Base-by-base conservation (phyloP, 352 stramenopile species). In the Globisporangium cylindrosporum region DNA sequence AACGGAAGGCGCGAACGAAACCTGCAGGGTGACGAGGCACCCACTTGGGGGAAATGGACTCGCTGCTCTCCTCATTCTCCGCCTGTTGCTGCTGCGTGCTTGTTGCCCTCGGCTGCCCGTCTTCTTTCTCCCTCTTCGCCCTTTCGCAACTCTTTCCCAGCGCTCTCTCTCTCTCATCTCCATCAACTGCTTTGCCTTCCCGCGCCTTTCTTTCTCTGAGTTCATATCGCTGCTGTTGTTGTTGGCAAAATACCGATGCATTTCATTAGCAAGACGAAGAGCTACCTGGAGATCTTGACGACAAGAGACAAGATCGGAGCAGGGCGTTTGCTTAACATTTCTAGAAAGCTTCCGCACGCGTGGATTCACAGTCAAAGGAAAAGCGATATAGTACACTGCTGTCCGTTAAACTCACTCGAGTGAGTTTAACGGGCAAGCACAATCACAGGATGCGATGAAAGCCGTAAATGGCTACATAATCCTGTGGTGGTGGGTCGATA, bases 401-500 rank as follows among this genome's bases (percentile, higher is more conserved):
- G 29, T 38, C 32, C 32, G 32, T 38, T 38, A 38, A 38, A 38
- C 32, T 38, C 32, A 38, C 32, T 38, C 32, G 32, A 38, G 8
- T 12, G 32, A 46, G 38, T 46, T 46, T 7, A 46, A 46, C 38
- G 3, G 36, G 18, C 14, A 18, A 46, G 38, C 38, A 46, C 14
- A 46, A 46, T 18, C 14, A 18, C 36, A 32, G 8, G 4, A 7
- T 4, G 38, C 18, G 38, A 20, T 46, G 38, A 46, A 46, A 46
- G 14, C 18, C 18, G 22, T 22, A 34, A 66, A 66, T 66, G 60
- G 60, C 46, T 66, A 66, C 60, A 59, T 7, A 27, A 66, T 49
- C 60, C 60, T 66, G 60, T 59, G 46, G 60, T 46, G 41, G 58
- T 25, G 34, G 22, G 4, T 48, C 20, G 7, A 15, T 32, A 63